phyloP scores from a whole-genome alignment of 805 yeast species.

The Metschnikowia kunwiensis region DNA sequence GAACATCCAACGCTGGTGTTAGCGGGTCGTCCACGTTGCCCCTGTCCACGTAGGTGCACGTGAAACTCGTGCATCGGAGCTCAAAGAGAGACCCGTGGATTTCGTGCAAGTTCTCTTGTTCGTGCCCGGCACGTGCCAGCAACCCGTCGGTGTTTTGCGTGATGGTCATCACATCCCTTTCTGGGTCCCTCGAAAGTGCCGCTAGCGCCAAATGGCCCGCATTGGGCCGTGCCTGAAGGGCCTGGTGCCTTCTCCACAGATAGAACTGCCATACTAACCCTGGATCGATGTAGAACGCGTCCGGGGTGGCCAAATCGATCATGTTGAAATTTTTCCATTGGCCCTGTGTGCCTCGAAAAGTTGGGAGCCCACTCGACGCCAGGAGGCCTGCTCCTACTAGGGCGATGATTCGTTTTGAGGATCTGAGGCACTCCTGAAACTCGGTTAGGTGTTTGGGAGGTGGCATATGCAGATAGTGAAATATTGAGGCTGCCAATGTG shows the following conservation, averaged over 20 bases:
- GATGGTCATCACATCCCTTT: constrained; percentile 53
- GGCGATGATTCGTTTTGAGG: constrained; percentile 52
- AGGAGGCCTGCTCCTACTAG: constrained; percentile 83
- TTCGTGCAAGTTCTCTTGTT: constrained; percentile 51
- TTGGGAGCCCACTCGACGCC: constrained; percentile 71
- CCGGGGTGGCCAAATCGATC: constrained; percentile 87
- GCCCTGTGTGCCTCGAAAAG: constrained; percentile 70
- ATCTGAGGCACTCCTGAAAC: constrained; percentile 50
- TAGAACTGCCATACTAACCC: constrained; percentile 90
- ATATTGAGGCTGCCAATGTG: no score
- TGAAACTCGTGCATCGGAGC: constrained; percentile 70
- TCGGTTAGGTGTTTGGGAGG: constrained; percentile 11
- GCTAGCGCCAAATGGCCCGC: constrained; percentile 71
- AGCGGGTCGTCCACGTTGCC: constrained; percentile 56
- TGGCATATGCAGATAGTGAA: no score
- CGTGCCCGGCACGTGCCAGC: constrained; percentile 63
- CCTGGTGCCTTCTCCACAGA: constrained; percentile 61
- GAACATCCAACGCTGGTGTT: constrained; percentile 46
- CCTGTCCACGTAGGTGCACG: constrained; percentile 60
- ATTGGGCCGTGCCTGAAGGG: constrained; percentile 69
- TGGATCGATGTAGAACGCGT: constrained; percentile 80
- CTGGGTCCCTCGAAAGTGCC: constrained; percentile 43
- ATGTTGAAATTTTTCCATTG: constrained; percentile 75
- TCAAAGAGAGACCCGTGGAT: constrained; percentile 79
- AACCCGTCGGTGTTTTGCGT: constrained; percentile 86